These are phyloP conservation scores for Abrus precatorius DNA, from an alignment of 306 rosid species.

Conservation along the genomic window DNA sequence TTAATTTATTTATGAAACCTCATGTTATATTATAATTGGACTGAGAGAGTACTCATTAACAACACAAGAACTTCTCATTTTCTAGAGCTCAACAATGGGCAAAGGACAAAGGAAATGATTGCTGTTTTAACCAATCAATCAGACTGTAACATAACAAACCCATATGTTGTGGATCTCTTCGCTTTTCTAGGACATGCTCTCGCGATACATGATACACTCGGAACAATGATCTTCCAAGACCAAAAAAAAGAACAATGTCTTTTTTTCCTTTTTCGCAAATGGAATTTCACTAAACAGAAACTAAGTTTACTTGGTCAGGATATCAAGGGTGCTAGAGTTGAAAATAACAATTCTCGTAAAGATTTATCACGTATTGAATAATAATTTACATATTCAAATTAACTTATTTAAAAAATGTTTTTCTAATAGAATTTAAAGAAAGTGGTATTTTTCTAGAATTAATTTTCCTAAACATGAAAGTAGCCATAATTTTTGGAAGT, in stretches of 20 bases:
- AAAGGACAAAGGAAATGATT: not conserved
- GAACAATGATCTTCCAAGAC: not conserved
- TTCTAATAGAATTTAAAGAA: too few species aligned
- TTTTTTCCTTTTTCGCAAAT: not conserved
- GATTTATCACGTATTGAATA: not conserved
- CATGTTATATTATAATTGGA: too few species aligned
- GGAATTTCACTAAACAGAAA: not conserved
- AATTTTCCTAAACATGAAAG: too few species aligned
- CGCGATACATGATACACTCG: not conserved
- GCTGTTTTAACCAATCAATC: slow-evolving; percentile 17
- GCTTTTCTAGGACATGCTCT: slow-evolving; percentile 38
- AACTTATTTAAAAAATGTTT: too few species aligned
- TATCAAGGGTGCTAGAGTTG: not conserved
- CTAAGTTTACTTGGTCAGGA: not conserved
- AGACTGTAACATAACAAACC: slow-evolving; percentile 27
- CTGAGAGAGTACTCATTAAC: too few species aligned
- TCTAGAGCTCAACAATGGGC: not conserved
- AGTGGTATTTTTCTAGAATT: too few species aligned
- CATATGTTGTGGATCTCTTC: slow-evolving; percentile 56
- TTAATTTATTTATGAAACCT: too few species aligned
- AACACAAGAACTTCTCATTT: not conserved
- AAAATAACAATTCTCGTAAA: not conserved
- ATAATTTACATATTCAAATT: too few species aligned
- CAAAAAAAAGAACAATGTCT: too few species aligned
- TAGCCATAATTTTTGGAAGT: too few species aligned